Base-by-base conservation (phyloP, 176 grass and related monocot genomes). In the Eragrostis nindensis region DNA sequence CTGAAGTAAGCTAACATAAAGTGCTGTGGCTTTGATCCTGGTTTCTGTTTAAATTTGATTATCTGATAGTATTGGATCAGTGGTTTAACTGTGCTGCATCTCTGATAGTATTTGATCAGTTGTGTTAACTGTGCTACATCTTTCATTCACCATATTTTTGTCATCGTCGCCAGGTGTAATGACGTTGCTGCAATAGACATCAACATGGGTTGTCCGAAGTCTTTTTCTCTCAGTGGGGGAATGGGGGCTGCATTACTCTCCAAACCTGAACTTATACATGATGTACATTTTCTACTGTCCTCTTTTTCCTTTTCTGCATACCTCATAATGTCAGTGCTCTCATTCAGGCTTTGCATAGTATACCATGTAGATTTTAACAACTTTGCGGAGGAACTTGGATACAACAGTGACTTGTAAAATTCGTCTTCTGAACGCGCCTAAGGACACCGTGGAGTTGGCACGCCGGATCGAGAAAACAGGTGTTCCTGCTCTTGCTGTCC, bases 261-360 rank as follows among this genome's bases (percentile, higher is more conserved):
- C 78, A 98, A 98, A 79, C 95, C 95, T 83, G 95, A 95, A 84
- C 92, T 95, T 86, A 95, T 98, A 87, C 92, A 93, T 84, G 95
- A 98, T 82, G 95, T 98, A 93, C 74, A 39, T 87, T 48, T 41
- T 56, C 44, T 62, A 36, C 80, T 71, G 42, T 74, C 75, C 82
- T 71, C 10, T 69, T 90, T 71, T 71, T 7, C 27, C 77, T 85
- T 36, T 49, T 66, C 22, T 15, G 32, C 4, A 43, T 73, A 26
- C 42, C 62, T 14, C 66, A 19, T 42, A 43, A 66, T 32, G 82
- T 59, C 64, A 29, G 46, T 90, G n/a, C 50, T 12, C 49, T 78
- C 78, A 86, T 70, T 73, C 38, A 77, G 62, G 54, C 56, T 87
- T 60, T 68, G 49, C 70, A 71, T 81, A 81, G 25, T 87, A 52